Evolutionary conservation across 2,329 filamentous ascomycete genomes (phyloP), one percentile per base, ranked within the genome.

Genomic region (Aspergillus oerlinghausenensis): DNA sequence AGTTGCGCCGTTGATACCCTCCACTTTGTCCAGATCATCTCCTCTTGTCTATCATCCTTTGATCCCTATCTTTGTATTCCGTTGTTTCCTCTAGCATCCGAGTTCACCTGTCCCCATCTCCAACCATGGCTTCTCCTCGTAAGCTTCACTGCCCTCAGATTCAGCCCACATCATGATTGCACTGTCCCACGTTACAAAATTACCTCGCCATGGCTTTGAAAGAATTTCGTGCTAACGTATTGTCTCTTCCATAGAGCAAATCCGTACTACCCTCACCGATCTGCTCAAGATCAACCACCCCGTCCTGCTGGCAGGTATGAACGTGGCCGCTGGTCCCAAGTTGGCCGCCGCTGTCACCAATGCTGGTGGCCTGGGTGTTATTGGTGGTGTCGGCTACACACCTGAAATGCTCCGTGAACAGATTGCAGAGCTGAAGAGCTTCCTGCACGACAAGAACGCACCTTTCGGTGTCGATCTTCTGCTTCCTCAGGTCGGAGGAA

Each of bases 281-380:
- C 89, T 97, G 63, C 89, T 99, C 79, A 90, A 91, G 82, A 97
- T 99, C 84, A 90, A 96, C 76, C 94, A 99, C 79, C 94, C 94
- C 57, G 82, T 99, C 73, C 81, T 99, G 70, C 87, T 99, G 61
- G 94, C 94, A 67, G 94, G 94, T 75, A 99, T 99, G 94, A 97
- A 99, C 83, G 94, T 97, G 62, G 94, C 94, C 56, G 94, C 94
- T 58, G 94, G 94, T 51, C 94, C 94, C 55, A 95, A 92, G 83
- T 87, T 99, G 70, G 94, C 94, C 53, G 94, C 94, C 35, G 94
- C 94, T 45, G 94, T 99, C 67, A 95, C 93, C 66, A 97, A 99
- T 77, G 94, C 94, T 52, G 94, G 94, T 65, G 94, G 94, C 70
- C 83, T 99, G 60, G 94, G 94, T 79, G 94, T 99, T 69, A 93